These are phyloP conservation scores for Monilinia aucupariae DNA, from an alignment of 2,329 filamentous ascomycete genomes.

Conservation along the genomic window DNA sequence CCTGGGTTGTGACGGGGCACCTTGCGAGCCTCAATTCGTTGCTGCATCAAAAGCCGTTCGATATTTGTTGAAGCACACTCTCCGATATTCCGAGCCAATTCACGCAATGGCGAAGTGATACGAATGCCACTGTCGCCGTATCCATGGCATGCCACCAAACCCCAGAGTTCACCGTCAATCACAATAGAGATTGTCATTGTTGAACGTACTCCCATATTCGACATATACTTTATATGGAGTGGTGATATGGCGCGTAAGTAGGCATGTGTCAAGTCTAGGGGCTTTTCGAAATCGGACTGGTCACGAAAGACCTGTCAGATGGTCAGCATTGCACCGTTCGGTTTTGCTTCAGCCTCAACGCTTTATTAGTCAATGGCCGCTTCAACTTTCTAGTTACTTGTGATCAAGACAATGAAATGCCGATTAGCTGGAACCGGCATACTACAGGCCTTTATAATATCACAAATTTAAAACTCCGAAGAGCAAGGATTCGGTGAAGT, in stretches of 20 bases:
- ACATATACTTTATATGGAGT: constrained; percentile 81
- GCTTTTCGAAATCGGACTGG: constrained; percentile 64
- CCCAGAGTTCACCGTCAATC: constrained; percentile 80
- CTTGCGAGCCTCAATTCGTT: constrained; percentile 21
- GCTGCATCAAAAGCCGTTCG: constrained; percentile 19
- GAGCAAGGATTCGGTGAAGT: not conserved
- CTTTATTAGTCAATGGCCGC: not conserved
- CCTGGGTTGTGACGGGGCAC: constrained; percentile 11
- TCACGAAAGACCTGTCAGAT: constrained; percentile 61
- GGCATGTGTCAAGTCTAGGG: constrained; percentile 66
- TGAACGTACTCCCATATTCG: constrained; percentile 81
- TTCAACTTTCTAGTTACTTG: not conserved
- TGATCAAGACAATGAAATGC: not conserved
- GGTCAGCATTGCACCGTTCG: not conserved
- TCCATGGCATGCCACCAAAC: constrained; percentile 77
- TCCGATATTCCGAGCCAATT: constrained; percentile 66
- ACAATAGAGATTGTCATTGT: constrained; percentile 95
- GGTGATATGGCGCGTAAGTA: constrained; percentile 86
- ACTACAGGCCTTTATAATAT: not conserved
- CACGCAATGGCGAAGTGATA: constrained; percentile 40
- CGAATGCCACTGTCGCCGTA: constrained; percentile 64
- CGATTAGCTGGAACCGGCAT: not conserved
- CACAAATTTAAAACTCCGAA: not conserved
- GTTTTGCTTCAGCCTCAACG: not conserved
- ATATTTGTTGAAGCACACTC: constrained; percentile 48